Base-by-base conservation (phyloP, 805 yeast genomes). In the Monosporozyma servazzii region DNA sequence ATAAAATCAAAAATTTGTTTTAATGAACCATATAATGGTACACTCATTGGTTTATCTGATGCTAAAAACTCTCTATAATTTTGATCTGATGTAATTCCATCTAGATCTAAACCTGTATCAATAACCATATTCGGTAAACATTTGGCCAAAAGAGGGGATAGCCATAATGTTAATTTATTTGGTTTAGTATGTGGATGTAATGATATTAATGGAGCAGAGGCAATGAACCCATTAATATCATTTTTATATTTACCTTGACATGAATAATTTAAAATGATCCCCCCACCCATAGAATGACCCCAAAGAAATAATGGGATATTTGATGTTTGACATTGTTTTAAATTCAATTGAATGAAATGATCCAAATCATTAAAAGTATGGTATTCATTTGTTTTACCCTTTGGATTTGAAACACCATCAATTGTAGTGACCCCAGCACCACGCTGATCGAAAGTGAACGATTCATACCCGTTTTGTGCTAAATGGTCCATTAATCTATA, bases 271-370 rank as follows among this genome's bases (percentile, higher is more conserved):
- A 86, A 68, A 0, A 70, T 71, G 48, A 86, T 79, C 0, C 84
- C 90, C 20, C 91, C 91, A 48, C 95, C 95, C 90, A 86, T 84
- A 9, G 89, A 84, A 56, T 82, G 88, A 1, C 91, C 89, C 60
- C 77, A 70, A 45, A 86, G 60, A 57, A 71, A 75, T 31, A 84
- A 57, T 37, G 62, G 63, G 5, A 64, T 65, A 1, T 57, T 50
- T 17, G 53, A 53, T 9, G 52, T 58, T 29, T 61, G 45, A 20
- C 61, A 57, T 31, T 63, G 62, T 27, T 54, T 47, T 21, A 58
- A 40, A 56, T 54, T 63, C 58, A 30, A 56, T 39, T 51, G 54
- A 27, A 64, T 48, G 64, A 86, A 76, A 58, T 71, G 76, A 51
- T 83, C 81, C 57, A 86, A 69, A 61, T 82, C 90, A 25, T 74